Percentiles rank a stretch among this genome's conserved stretches.
These are phyloP conservation scores for Pyrenophora seminiperda DNA, from an alignment of 2,329 filamentous ascomycete species.

Conservation along the genomic window DNA sequence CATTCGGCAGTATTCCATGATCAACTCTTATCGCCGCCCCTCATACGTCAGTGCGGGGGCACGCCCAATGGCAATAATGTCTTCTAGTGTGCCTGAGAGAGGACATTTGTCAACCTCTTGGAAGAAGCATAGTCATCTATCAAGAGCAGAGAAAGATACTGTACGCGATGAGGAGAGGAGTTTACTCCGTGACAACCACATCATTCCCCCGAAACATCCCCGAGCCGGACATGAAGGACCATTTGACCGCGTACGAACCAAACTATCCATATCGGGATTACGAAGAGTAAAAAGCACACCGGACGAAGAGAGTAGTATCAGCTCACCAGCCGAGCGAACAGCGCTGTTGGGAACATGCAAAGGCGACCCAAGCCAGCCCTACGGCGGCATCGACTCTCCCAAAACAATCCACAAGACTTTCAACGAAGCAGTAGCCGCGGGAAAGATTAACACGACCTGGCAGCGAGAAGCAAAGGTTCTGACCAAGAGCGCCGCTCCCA, in stretches of 20 bases:
- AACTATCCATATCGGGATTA: conserved; percentile 38
- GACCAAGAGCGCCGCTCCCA: conserved; percentile 54
- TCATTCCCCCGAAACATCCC: conserved; percentile 61
- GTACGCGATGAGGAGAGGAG: conserved; percentile 63
- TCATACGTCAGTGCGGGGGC: conserved; percentile 75
- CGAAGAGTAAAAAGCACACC: conserved; percentile 36
- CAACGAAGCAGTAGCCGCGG: conserved; percentile 77
- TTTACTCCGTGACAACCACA: conserved; percentile 63
- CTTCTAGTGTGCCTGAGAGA: conserved; percentile 57
- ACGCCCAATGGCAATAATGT: conserved; percentile 70
- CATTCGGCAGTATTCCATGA: conserved; percentile 57
- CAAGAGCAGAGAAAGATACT: conserved; percentile 59
- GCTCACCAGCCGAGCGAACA: conserved; percentile 52
- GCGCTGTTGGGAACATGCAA: conserved; percentile 52
- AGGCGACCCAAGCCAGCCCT: conserved; percentile 46
- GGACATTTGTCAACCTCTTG: conserved; percentile 24
- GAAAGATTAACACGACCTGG: conserved; percentile 88
- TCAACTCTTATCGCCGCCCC: conserved; percentile 74
- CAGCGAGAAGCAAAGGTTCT: conserved; percentile 85
- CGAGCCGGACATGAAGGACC: conserved; percentile 42
- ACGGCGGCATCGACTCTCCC: conserved; percentile 56
- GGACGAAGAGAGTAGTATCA: conserved; percentile 39
- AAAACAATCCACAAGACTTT: conserved; percentile 51
- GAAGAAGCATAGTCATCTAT: conserved; percentile 51
- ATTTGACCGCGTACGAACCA: conserved; percentile 32